Evolutionary conservation across 2,329 filamentous ascomycete genomes (phyloP), one percentile per base, ranked within the genome.

Genomic region (Parastagonospora avenae): DNA sequence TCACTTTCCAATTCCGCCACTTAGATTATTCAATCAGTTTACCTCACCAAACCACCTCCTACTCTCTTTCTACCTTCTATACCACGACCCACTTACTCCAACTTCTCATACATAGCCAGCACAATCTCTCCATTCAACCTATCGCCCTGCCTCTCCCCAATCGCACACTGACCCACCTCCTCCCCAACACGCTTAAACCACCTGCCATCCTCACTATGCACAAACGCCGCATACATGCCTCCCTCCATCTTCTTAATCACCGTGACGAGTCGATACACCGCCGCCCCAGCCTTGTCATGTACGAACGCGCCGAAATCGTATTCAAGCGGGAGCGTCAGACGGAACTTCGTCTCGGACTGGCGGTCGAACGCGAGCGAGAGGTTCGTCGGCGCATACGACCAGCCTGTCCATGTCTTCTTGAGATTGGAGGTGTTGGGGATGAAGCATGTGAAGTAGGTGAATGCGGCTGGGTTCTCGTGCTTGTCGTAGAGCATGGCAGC

Each of bases 211-310:
- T 49, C 38, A 3, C 9, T 33, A 33, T 42, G 37, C 30, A 42
- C 48, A 37, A 50, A 44, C 12, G 33, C 41, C 4, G 47, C 47
- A 41, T 32, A 43, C 29, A 28, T 31, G 2, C 31, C 44, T 4
- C 39, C 43, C 39, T 24, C 31, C 15, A 49, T 24, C 40, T 43
- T 49, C 46, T 49, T 49, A 10, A 49, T 24, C 24, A 49, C 40
- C 8, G 39, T 43, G 15, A 49, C 46, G 4, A 49, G 27, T 15
- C 46, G n/a, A 32, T 32, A 49, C 32, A 12, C 15, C 11, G 15
- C 11, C 32, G 12, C 32, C 5, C 11, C 32, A 10, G 5, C 15
- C 5, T 5, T 4, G 15, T 14, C 32, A 12, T 35, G 32, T 14
- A 35, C 11, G 32, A 15, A 37, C 6, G 24, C 8, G 12, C 16